Evolutionary conservation across 2,329 filamentous ascomycete genomes (phyloP), one percentile per base, ranked within the genome.

Genomic region (Aureobasidium melanogenum): DNA sequence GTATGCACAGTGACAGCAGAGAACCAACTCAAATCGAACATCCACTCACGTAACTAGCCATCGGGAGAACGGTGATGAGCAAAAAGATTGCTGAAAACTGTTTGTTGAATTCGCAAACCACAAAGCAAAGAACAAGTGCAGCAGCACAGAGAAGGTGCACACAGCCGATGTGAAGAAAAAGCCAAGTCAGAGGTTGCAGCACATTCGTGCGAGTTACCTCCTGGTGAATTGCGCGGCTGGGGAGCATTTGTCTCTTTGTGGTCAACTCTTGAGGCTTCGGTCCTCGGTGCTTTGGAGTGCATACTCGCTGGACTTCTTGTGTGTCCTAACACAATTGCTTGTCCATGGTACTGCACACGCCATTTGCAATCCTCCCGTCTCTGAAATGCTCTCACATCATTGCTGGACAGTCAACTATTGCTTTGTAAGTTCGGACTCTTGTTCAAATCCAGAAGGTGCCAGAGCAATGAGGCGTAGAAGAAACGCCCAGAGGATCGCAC

Each of bases 1-100:
- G 36, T 54, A 54, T 54, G 50, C 50, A 54, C 39, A 30, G 36
- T 54, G 50, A 54, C 36, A 54, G 50, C 41, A 54, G 30, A n/a
- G 15, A 15, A 36, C n/a, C n/a, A 54, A 54, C 50, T 54, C 50
- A 54, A 54, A 39, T 41, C 36, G 36, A 54, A 39, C 36, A 54
- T 54, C 50, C 36, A 24, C 17, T 54, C 22, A 24, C 32, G 32
- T 36, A 32, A 10, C 32, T 28, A 14, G 19, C 19, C 14, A 39
- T 52, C 22, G 32, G 22, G 5, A 51, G 12, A 30, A 26, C 32
- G 12, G 32, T 38, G 32, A 51, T 14, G 17, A 51, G 30, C 19
- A 24, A 38, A 47, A 26, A 15, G 6, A 34, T 9, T 15, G 30
- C 12, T 14, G 8, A 47, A 51, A 41, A 41, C 17, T 28, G 34